phyloP scores from a whole-genome alignment of 371 early-diverging fungal genomes.

The Entomophthora muscae region DNA sequence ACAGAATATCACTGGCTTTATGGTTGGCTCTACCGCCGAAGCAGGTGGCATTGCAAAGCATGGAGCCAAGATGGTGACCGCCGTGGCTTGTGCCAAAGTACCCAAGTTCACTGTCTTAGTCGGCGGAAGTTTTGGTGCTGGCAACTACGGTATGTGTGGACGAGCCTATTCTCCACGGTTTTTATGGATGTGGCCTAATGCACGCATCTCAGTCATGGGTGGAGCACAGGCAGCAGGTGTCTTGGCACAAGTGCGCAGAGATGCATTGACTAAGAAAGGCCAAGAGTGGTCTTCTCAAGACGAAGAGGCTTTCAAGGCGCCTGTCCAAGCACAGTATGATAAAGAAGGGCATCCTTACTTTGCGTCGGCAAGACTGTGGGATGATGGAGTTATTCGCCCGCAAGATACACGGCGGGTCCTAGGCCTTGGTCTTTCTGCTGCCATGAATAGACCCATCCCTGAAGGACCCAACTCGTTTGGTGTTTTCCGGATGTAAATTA shows the following conservation, averaged over 20 bases:
- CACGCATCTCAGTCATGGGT: conserved; percentile 95
- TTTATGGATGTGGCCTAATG: conserved; percentile 94
- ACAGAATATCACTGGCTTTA: conserved; percentile 95
- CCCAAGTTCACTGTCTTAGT: conserved; percentile 90
- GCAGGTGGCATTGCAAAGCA: conserved; percentile 96
- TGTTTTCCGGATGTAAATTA: conserved; percentile 87
- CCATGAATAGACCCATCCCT: conserved; percentile 65
- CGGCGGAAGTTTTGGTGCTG: conserved; percentile 87
- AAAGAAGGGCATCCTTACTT: conserved; percentile 91
- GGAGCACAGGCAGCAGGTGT: conserved; percentile 96
- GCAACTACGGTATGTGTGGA: conserved; percentile 98
- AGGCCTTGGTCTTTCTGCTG: conserved; percentile 69
- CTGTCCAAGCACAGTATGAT: conserved; percentile 78
- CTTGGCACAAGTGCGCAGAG: conserved; percentile 73
- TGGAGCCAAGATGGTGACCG: conserved; percentile 94
- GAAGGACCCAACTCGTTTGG: conserved; percentile 41
- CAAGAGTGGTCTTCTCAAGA: conserved; percentile 51
- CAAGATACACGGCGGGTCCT: conserved; percentile 76
- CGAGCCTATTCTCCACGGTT: conserved; percentile 85
- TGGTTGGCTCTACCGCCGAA: conserved; percentile 94
- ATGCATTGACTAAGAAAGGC: conserved; percentile 68
- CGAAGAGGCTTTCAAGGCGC: conserved; percentile 65
- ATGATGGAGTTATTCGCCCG: conserved; percentile 93
- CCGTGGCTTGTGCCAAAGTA: conserved; percentile 87
- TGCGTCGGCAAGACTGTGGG: conserved; percentile 81